phyloP scores from a whole-genome alignment of 2,329 filamentous ascomycete species.

The Stemphylium lycopersici region DNA sequence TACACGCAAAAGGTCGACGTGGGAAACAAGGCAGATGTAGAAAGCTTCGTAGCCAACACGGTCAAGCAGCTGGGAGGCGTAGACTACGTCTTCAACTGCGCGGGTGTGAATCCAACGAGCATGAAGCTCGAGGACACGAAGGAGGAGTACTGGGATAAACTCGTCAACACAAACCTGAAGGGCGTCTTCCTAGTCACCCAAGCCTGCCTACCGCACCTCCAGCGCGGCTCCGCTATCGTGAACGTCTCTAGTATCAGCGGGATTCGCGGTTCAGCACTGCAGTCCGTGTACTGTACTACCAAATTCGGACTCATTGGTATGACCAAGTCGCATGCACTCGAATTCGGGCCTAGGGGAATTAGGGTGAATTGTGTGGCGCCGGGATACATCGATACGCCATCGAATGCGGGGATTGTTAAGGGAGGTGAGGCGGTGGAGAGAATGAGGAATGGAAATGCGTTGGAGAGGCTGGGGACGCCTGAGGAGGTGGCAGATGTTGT shows the following conservation, averaged over 20 bases:
- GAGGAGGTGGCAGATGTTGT: constrained; percentile 60
- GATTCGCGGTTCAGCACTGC: constrained; percentile 31
- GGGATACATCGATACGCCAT: constrained; percentile 56
- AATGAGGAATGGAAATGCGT: constrained; percentile 49
- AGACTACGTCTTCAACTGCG: constrained; percentile 54
- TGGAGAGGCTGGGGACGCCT: constrained; percentile 53
- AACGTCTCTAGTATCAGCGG: constrained; percentile 40
- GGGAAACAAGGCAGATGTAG: constrained; percentile 51
- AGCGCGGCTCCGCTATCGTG: constrained; percentile 29
- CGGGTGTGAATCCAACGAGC: constrained; percentile 57
- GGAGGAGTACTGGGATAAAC: constrained; percentile 56
- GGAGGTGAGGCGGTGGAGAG: constrained; percentile 53
- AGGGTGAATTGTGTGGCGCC: constrained; percentile 41
- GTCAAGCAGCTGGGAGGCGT: constrained; percentile 45
- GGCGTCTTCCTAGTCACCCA: constrained; percentile 55
- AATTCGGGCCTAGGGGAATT: constrained; percentile 40
- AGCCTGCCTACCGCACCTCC: constrained; percentile 49
- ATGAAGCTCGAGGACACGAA: constrained; percentile 49
- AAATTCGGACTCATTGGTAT: constrained; percentile 47
- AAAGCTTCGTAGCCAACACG: constrained; percentile 49
- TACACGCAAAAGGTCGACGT: constrained; percentile 55
- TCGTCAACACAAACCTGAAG: constrained; percentile 55
- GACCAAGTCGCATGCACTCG: constrained; percentile 40
- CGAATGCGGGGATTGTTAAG: constrained; percentile 57
- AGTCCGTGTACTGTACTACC: constrained; percentile 44